Evolutionary conservation across 139 green algal species (phyloP).

Genomic region (Auxenochlorella pyrenoidosa): DNA sequence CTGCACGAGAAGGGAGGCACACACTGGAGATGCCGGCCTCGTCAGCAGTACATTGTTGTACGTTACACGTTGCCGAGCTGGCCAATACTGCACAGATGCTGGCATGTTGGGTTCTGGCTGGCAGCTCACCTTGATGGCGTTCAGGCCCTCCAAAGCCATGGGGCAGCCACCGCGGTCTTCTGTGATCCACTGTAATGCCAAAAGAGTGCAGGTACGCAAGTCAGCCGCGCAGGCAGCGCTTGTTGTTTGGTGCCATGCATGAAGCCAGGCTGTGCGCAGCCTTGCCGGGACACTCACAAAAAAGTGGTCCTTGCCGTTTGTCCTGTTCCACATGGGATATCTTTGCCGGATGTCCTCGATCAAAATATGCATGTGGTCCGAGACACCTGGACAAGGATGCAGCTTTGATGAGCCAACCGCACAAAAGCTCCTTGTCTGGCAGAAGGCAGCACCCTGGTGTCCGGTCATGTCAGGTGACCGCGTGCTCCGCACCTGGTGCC

Average conservation of each 20-base stretch:
- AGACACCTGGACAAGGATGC: no score
- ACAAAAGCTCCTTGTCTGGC: no score
- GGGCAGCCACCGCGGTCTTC: background rate
- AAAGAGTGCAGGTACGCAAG: background rate
- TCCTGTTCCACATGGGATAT: background rate
- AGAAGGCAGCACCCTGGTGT: no score
- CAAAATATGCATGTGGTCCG: background rate
- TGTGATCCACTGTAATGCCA: background rate
- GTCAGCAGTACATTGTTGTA: no score
- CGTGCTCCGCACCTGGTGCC: background rate
- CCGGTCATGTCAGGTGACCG: no score
- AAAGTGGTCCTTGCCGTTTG: background rate
- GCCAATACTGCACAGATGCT: no score
- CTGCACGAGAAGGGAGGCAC: background rate
- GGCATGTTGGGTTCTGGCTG: no score
- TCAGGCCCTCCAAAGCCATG: background rate
- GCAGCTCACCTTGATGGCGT: background rate
- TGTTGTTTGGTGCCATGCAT: background rate
- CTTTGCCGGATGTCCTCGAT: background rate
- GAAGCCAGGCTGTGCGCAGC: no score
- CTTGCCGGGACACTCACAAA: no score
- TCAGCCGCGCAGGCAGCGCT: background rate
- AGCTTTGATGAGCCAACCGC: no score
- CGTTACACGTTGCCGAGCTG: no score
- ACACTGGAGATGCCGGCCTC: no score